Conservation (phyloP, 1,284 basidiomycete genomes). For the Paramarasmius palmivorus region DNA sequence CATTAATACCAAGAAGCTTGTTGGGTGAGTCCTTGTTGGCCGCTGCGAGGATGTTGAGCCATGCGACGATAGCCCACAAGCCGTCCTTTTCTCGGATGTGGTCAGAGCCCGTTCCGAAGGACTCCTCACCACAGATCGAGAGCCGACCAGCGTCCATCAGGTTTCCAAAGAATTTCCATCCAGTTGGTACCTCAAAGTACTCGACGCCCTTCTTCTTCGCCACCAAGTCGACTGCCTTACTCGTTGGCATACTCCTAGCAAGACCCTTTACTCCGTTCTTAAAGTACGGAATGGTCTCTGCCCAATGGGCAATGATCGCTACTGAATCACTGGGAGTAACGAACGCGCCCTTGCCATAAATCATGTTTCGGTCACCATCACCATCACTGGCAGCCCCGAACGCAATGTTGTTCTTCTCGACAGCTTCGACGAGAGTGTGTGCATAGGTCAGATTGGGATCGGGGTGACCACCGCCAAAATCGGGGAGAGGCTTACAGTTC, state of each 20-base stretch:
- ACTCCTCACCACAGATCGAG: slow-evolving; percentile 98
- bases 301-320: slow-evolving; percentile 98
- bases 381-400: slow-evolving; percentile 98
- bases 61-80: slow-evolving; percentile 96
- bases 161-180: slow-evolving; percentile 99
- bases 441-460: slow-evolving; percentile 99
- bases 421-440: slow-evolving; percentile 89
- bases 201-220: slow-evolving; percentile 94
- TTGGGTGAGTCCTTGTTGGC: slow-evolving; percentile 84
- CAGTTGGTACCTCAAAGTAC: slow-evolving; percentile 95
- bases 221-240: slow-evolving; percentile 95
- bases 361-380: slow-evolving; percentile 99
- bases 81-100: slow-evolving; percentile 99
- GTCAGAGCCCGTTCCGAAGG: slow-evolving; percentile 99
- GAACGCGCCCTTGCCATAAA: slow-evolving; percentile 97
- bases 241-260: slow-evolving; percentile 96
- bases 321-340: slow-evolving; percentile 98
- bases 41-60: slow-evolving; percentile 95
- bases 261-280: slow-evolving; percentile 92
- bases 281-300: slow-evolving; percentile 96
- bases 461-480: slow-evolving; percentile 97
- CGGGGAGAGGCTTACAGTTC: slow-evolving; percentile 89
- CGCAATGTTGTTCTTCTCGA: slow-evolving; percentile 84
- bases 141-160: slow-evolving; percentile 98
- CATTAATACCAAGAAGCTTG: slow-evolving; percentile 83